A percentile compares a stretch with the other conserved stretches of the same genome.
Conservation (phyloP, 2,329 filamentous ascomycete species). For the Coleophoma crateriformis region DNA sequence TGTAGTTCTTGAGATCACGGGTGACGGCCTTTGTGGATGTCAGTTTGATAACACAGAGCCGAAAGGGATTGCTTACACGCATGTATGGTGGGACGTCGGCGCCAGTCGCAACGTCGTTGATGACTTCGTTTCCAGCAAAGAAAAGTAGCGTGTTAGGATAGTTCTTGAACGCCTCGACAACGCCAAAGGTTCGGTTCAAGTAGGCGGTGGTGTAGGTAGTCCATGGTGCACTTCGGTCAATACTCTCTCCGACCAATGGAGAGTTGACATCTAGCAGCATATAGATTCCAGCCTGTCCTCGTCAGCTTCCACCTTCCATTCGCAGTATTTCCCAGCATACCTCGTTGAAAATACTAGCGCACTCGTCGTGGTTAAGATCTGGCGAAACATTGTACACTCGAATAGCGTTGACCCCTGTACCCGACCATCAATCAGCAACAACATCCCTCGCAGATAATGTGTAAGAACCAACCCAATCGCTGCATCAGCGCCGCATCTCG, state of each 20-base stretch:
- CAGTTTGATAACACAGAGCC: slow-evolving; percentile 2
- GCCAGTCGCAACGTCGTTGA: slow-evolving; percentile 59
- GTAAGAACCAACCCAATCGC: slow-evolving; percentile 35
- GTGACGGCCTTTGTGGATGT: slow-evolving; percentile 56
- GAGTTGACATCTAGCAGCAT: slow-evolving; percentile 67
- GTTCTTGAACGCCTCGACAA: slow-evolving; percentile 61
- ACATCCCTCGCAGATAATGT: neutral
- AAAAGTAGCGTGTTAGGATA: slow-evolving; percentile 66
- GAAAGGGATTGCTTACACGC: slow-evolving; percentile 29
- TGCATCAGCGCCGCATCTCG: slow-evolving; percentile 64
- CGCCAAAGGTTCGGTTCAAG: slow-evolving; percentile 60
- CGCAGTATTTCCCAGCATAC: slow-evolving; percentile 15
- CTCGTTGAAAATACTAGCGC: slow-evolving; percentile 63
- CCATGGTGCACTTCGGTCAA: slow-evolving; percentile 51
- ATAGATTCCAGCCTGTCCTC: slow-evolving; percentile 53
- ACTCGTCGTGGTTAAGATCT: slow-evolving; percentile 60
- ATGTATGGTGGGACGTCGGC: slow-evolving; percentile 61
- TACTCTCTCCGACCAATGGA: slow-evolving; percentile 50
- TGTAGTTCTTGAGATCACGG: slow-evolving; percentile 76
- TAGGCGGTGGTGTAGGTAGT: slow-evolving; percentile 54
- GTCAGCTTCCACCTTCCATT: slow-evolving; percentile 2
- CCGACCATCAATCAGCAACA: neutral
- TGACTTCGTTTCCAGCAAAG: slow-evolving; percentile 77
- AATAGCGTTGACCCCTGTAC: slow-evolving; percentile 53
- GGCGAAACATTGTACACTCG: slow-evolving; percentile 67